A percentile compares a stretch with the other conserved stretches of the same genome.
Conservation (phyloP, 805 yeast genomes). For the Suhomyces kilbournensis region DNA sequence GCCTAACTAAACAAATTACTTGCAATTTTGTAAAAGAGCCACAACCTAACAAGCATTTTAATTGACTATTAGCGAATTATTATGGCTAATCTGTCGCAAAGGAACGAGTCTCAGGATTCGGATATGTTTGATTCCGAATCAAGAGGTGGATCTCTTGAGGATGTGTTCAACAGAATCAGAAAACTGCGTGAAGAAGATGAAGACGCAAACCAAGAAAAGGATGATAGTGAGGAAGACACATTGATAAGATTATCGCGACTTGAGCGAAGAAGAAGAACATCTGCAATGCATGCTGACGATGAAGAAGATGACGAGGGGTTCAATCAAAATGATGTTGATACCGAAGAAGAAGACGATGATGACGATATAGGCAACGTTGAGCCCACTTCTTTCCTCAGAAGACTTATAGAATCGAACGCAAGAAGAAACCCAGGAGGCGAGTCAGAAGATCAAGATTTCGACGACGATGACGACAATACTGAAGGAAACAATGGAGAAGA, state of each 20-base stretch:
- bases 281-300: slow-evolving; percentile 5
- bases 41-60: not conserved
- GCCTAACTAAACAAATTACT: not conserved
- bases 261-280: slow-evolving; percentile 23
- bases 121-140: not conserved
- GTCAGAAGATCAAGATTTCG: not conserved
- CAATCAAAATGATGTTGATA: not conserved
- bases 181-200: not conserved
- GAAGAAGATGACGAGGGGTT: slow-evolving; percentile 15
- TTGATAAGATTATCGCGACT: slow-evolving; percentile 41
- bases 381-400: slow-evolving; percentile 8
- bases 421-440: slow-evolving; percentile 2
- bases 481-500: slow-evolving; percentile 11
- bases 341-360: slow-evolving; percentile 9
- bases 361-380: slow-evolving; percentile 6
- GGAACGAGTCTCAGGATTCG: not conserved
- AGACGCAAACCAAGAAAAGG: slow-evolving; percentile 12
- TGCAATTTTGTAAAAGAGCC: not conserved
- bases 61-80: not conserved
- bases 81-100: not conserved
- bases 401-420: slow-evolving; percentile 4
- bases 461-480: slow-evolving; percentile 7
- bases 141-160: not conserved
- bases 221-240: slow-evolving; percentile 20
- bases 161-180: not conserved